phyloP scores from a whole-genome alignment of 2,329 filamentous ascomycete species.

The Claviceps citrina region DNA sequence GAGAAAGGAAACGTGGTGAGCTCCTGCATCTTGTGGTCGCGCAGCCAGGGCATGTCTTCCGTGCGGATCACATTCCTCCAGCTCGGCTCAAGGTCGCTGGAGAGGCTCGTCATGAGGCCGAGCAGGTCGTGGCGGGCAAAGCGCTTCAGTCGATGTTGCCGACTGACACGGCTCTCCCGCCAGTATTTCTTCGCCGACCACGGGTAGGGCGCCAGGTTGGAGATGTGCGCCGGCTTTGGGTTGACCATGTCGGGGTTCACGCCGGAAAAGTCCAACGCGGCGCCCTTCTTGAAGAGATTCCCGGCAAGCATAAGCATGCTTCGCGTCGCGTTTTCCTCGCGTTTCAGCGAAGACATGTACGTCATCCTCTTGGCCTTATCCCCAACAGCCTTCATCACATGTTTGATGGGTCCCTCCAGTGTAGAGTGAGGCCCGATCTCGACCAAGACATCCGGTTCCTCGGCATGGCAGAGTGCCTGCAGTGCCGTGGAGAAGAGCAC shows the following conservation, averaged over 20 bases:
- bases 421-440: slow-evolving; percentile 15
- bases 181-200: slow-evolving; percentile 34
- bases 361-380: slow-evolving; percentile 6
- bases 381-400: slow-evolving; percentile 20
- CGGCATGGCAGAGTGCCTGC: slow-evolving; percentile 17
- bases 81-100: slow-evolving; percentile 28
- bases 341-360: neutral
- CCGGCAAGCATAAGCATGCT: slow-evolving; percentile 18
- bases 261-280: neutral
- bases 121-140: slow-evolving; percentile 30
- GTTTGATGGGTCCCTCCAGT: slow-evolving; percentile 28
- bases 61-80: slow-evolving; percentile 34
- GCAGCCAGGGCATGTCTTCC: slow-evolving; percentile 40
- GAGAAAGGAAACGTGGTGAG: slow-evolving; percentile 40
- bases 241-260: slow-evolving; percentile 21
- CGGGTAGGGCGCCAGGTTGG: slow-evolving; percentile 31
- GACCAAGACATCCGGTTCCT: slow-evolving; percentile 16
- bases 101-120: slow-evolving; percentile 29
- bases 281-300: slow-evolving; percentile 17
- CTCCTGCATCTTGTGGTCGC: slow-evolving; percentile 42
- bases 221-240: slow-evolving; percentile 16
- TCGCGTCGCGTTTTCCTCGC: neutral
- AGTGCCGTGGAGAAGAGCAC: slow-evolving; percentile 27
- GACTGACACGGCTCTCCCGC: slow-evolving; percentile 30
- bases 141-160: slow-evolving; percentile 25